These are phyloP conservation scores for Pachyrhizus erosus DNA, from an alignment of 306 rosid species.

Conservation along the genomic window DNA sequence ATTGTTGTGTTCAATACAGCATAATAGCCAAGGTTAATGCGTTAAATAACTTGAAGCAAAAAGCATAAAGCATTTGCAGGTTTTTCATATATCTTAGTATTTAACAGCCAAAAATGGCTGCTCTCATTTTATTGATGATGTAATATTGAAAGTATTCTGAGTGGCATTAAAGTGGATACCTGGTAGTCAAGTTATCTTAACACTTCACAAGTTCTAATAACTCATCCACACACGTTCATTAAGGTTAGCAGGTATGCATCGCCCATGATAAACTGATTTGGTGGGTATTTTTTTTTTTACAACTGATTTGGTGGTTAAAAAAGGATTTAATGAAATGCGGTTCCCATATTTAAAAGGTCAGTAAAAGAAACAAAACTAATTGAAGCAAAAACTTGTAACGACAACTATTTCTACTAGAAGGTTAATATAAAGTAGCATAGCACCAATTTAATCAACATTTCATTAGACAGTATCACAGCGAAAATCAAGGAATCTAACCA, in stretches of 20 bases:
- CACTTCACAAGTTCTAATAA: neutral
- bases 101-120: neutral
- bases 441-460: neutral
- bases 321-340: neutral
- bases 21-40: neutral
- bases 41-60: neutral
- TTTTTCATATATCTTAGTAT: neutral
- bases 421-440: too few species aligned
- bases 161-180: neutral
- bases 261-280: neutral
- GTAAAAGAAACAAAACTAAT: too few species aligned
- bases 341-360: neutral
- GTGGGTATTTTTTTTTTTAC: too few species aligned
- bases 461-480: neutral
- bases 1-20: conserved; percentile 24
- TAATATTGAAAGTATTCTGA: neutral
- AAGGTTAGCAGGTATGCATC: neutral
- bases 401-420: neutral
- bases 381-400: neutral
- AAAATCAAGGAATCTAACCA: too few species aligned
- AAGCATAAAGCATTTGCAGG: neutral
- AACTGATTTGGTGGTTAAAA: neutral
- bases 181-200: neutral
- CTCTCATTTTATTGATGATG: neutral
- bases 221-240: neutral